Evolutionary conservation across 805 yeast species (phyloP).

Genomic region (Candida krabiensis): DNA sequence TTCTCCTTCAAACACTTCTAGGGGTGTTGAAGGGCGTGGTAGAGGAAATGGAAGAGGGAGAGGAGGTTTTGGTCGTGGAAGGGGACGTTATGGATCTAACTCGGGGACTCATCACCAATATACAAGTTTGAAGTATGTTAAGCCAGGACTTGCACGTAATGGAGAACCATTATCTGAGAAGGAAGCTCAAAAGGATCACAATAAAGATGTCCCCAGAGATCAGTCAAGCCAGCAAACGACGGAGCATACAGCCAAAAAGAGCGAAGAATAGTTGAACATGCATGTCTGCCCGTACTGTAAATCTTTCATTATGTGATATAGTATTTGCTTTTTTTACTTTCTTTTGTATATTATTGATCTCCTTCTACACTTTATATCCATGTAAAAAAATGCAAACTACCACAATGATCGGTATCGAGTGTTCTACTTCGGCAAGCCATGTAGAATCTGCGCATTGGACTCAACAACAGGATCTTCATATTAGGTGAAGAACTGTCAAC

Average conservation of each 20-base stretch:
- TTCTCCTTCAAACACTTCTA: constrained; percentile 1
- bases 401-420: constrained; percentile 43
- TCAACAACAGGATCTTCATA: constrained; percentile 30
- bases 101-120: constrained; percentile 9
- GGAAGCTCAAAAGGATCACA: neutral
- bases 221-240: constrained; percentile 2
- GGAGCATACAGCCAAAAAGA: neutral
- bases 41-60: constrained; percentile 18
- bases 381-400: constrained; percentile 21
- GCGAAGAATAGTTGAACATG: no score
- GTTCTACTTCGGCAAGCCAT: constrained; percentile 17
- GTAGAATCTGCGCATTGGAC: constrained; percentile 40
- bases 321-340: no score
- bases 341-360: no score
- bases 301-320: no score
- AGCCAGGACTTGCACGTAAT: constrained; percentile 25
- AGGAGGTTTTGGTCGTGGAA: constrained; percentile 13
- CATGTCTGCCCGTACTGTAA: no score
- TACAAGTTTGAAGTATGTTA: constrained; percentile 24
- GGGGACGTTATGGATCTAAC: constrained; percentile 1
- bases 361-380: no score
- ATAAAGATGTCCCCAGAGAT: neutral
- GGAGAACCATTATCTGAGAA: constrained; percentile 16
- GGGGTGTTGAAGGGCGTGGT: constrained; percentile 9
- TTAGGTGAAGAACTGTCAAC: constrained; percentile 29